A percentile compares a stretch with the other conserved stretches of the same genome.
Conservation (phyloP, 306 rosid genomes). For the Neltuma alba region DNA sequence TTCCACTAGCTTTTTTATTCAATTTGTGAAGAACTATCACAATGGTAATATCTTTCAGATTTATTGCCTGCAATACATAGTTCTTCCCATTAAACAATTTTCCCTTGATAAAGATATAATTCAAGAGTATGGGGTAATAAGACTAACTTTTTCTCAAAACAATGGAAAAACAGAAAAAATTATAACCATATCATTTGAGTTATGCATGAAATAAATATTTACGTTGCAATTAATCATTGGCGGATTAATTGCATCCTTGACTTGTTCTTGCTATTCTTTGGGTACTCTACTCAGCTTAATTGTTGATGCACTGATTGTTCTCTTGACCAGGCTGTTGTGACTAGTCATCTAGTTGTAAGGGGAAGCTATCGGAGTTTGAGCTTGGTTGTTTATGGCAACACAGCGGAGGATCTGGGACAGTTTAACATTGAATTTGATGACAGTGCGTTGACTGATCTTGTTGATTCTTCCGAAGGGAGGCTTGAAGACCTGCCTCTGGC, state of each 20-base stretch:
- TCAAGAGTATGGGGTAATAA: background rate
- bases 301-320: slow-evolving; percentile 18
- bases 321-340: slow-evolving; percentile 83
- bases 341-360: slow-evolving; percentile 94
- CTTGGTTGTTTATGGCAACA: slow-evolving; percentile 92
- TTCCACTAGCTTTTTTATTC: background rate
- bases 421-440: slow-evolving; percentile 92
- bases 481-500: slow-evolving; percentile 92
- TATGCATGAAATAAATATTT: background rate
- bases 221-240: background rate
- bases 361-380: slow-evolving; percentile 98
- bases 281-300: slow-evolving; percentile 23
- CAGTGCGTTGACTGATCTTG: slow-evolving; percentile 81
- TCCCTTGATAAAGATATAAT: slow-evolving; percentile 6
- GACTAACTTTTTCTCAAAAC: slow-evolving; percentile 1
- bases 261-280: slow-evolving; percentile 25
- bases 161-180: background rate
- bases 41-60: background rate
- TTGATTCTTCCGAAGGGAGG: slow-evolving; percentile 82
- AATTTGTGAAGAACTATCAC: slow-evolving; percentile 8
- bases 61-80: slow-evolving; percentile 15
- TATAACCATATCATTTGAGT: background rate
- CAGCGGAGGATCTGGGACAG: slow-evolving; percentile 98
- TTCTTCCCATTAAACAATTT: background rate
- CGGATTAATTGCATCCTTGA: slow-evolving; percentile 13